phyloP scores from a whole-genome alignment of 2,329 filamentous ascomycete genomes.

The Colletotrichum australisinense region DNA sequence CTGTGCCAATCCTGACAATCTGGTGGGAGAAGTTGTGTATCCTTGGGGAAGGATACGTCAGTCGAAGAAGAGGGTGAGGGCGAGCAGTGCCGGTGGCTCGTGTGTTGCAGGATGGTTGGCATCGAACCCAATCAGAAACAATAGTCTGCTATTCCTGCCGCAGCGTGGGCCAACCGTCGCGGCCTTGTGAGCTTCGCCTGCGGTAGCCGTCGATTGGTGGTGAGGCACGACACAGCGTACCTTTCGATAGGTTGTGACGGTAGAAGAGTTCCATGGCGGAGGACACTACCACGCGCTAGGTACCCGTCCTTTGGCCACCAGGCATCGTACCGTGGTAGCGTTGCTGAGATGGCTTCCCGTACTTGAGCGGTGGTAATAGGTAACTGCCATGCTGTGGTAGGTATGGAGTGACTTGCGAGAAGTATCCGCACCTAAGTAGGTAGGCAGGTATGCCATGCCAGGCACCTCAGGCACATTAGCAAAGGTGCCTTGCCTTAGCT shows the following conservation, averaged over 20 bases:
- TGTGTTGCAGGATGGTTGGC: conserved; percentile 29
- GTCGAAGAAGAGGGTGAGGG: conserved; percentile 20
- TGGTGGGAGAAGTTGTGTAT: conserved; percentile 7
- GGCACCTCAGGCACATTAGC: conserved; percentile 7
- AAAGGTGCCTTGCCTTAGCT: conserved; percentile 26
- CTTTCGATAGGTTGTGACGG: not conserved
- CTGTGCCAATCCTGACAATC: conserved; percentile 30
- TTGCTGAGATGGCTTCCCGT: not conserved
- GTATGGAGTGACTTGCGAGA: no score
- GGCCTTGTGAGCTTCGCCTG: not conserved
- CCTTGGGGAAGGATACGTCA: no score
- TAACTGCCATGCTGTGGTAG: no score
- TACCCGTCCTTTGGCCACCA: not conserved
- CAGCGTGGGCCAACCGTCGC: conserved; percentile 5
- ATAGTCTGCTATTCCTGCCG: conserved; percentile 32
- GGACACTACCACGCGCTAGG: not conserved
- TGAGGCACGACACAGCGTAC: not conserved
- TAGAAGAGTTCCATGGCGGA: not conserved
- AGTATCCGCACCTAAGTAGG: no score
- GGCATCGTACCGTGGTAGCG: not conserved
- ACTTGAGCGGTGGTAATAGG: not conserved
- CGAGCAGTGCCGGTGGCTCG: conserved; percentile 33
- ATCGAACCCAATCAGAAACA: conserved; percentile 37
- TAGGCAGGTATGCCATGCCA: not conserved
- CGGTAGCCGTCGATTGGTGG: not conserved